Conservation (phyloP, 306 rosid genomes). For the Ormosia semicastrata region DNA sequence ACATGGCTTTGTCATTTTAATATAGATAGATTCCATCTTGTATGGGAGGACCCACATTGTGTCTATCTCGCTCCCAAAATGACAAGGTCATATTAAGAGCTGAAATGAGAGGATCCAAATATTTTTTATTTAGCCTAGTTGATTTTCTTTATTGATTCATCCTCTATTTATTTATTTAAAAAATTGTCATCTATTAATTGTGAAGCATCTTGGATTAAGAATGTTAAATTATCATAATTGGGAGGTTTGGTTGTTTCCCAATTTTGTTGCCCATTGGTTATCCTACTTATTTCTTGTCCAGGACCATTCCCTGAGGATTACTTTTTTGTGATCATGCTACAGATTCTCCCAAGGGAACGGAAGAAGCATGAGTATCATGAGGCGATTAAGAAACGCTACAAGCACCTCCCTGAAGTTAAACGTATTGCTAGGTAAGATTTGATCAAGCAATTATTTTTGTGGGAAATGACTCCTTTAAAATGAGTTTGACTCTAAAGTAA, state of each 20-base stretch:
- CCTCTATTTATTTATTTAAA: neutral
- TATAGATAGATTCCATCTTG: too few species aligned
- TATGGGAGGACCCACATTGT: neutral
- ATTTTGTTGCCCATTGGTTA: neutral
- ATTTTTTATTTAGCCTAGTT: neutral
- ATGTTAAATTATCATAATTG: neutral
- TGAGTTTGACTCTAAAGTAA: too few species aligned
- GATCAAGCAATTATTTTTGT: neutral
- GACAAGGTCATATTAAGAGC: neutral
- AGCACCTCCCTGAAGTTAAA: conserved; percentile 80
- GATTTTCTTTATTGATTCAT: neutral
- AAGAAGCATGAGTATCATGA: conserved; percentile 79
- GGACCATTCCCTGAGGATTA: conserved; percentile 1
- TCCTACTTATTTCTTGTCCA: neutral
- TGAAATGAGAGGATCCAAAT: neutral
- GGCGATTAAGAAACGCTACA: conserved; percentile 82
- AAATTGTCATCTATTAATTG: neutral
- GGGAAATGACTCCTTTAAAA: too few species aligned
- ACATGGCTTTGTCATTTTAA: too few species aligned
- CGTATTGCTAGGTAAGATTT: conserved; percentile 69
- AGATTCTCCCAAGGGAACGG: conserved; percentile 92
- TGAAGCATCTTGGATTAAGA: neutral
- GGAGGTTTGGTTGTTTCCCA: neutral
- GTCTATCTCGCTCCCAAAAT: neutral
- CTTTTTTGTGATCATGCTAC: conserved; percentile 19